Base-by-base conservation (phyloP, 805 yeast species). In the Myxozyma lipomycoides region DNA sequence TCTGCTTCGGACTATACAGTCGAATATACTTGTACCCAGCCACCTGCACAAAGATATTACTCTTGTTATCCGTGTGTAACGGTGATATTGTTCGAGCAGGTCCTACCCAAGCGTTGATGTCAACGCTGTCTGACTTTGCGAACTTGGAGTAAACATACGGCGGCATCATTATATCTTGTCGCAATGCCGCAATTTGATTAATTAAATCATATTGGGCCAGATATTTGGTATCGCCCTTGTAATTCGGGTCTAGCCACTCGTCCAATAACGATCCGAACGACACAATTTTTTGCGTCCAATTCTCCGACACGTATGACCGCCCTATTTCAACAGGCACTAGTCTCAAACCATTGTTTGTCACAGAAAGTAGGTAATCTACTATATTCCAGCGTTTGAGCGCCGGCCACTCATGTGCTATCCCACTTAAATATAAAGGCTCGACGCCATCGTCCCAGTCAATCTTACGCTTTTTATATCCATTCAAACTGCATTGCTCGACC, bases 241-340 rank as follows among this genome's bases (percentile, higher is more conserved):
- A 6, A 7, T 28, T 7, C n/a, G 45, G 44, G 6, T 21, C 23
- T n/a, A 25, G 15, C 48, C 50, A 59, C n/a, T 46, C 52, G 17
- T 38, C 40, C 4, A 62, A 39, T 19, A 62, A 43, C 21, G 44
- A 44, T 30, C 52, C 50, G 35, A 62, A 50, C n/a, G 48, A 19
- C 22, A 52, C 40, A 6, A 62, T 18, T 30, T 49, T 38, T 43
- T 55, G 61, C 15, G 55, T 39, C 65, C 65, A 62, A n/a, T 46
- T 45, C 15, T 48, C 44, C 9, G 50, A 30, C 5, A 52, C 51
- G 42, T 62, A 62, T 7, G 55, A 44, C 15, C 42, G 26, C 3
- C 65, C 65, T 9, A 62, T 48, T 38, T 62, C 65, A 6, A 62
- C 58, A 3, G 65, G 65, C 2, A 62, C 65, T 12, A 57, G 44